These are phyloP conservation scores for Pichia ethanolica DNA, from an alignment of 805 yeast genomes.

Conservation along the genomic window DNA sequence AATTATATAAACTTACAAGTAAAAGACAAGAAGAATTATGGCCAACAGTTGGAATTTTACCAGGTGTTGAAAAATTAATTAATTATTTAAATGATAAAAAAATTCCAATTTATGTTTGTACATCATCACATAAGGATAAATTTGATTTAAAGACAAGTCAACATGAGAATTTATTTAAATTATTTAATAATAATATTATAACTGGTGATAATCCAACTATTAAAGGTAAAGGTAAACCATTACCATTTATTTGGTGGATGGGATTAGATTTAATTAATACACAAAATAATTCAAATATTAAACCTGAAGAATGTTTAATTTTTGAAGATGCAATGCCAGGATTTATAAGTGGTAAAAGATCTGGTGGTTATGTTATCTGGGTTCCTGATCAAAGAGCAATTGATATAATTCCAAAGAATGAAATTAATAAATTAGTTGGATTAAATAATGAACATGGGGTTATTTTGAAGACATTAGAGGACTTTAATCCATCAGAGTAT, in stretches of 20 bases:
- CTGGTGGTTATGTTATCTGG: constrained; percentile 89
- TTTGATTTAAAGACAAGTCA: constrained; percentile 69
- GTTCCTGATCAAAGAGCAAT: constrained; percentile 79
- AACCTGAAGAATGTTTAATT: constrained; percentile 73
- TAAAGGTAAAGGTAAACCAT: constrained; percentile 85
- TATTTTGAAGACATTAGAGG: constrained; percentile 41
- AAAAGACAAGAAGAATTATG: constrained; percentile 51
- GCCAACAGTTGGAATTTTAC: constrained; percentile 59
- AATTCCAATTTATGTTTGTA: constrained; percentile 85
- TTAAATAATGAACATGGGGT: constrained; percentile 42
- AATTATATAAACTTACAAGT: constrained; percentile 45
- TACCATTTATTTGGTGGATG: constrained; percentile 85
- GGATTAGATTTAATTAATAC: constrained; percentile 67
- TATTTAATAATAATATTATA: constrained; percentile 59
- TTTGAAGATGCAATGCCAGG: constrained; percentile 98
- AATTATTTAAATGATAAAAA: constrained; percentile 39
- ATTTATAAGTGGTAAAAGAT: constrained; percentile 71
- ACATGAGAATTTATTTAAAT: constrained; percentile 46
- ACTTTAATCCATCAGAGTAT: constrained; percentile 44
- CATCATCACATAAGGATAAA: constrained; percentile 63
- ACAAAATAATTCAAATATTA: constrained; percentile 40
- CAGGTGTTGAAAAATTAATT: constrained; percentile 77
- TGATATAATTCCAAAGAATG: constrained; percentile 41
- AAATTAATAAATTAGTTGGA: constrained; percentile 40
- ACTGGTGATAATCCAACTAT: constrained; percentile 87